Evolutionary conservation across 257 asterid genomes (phyloP), one percentile per base, ranked within the genome.

Genomic region (Osmanthus fragrans): DNA sequence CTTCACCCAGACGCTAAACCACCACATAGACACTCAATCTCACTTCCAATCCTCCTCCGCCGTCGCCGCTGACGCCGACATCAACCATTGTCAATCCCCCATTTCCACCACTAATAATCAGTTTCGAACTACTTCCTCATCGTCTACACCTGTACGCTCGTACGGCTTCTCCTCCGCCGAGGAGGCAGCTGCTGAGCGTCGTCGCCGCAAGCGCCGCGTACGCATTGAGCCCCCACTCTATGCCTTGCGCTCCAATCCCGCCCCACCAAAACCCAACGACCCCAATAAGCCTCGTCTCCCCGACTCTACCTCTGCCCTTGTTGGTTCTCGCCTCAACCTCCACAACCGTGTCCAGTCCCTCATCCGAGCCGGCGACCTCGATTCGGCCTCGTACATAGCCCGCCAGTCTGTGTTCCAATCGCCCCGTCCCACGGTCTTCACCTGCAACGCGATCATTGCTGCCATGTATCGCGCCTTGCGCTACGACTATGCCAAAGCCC

Each of bases 281-380:
- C 82, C 83, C 4, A 76, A 79, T 60, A 87, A 87, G 56, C 92
- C 95, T 30, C 90, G 91, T n/a, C 89, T 92, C 19, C 97, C 99
- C 1, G 97, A 95, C 72, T 81, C 90, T 67, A 92, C 97, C 33
- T 89, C 96, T 3, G 80, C 89, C 29, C 87, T 95, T 3, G 89
- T 85, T 4, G 99, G 99, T 18, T 88, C 84, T 37, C 92, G 96
- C 23, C 97, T 93, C 79, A 88, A 85, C 84, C 91, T 95, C 40
- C 99, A 95, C 89, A 95, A 94, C 84, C 96, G 97, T 3, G 99
- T 94, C 19, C 98, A 92, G 80, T 85, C 94, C 37, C 96, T 95
- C 21, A 90, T 95, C 72, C 97, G 98, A 1, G 99, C 98, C 3
- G 90, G 89, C 0, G 99, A 94, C 75, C 94, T 90, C 73, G 97